Percentiles rank a stretch among this genome's conserved stretches.
phyloP scores from a whole-genome alignment of 768 basidiomycete genomes.

The Leccinellum albellum region DNA sequence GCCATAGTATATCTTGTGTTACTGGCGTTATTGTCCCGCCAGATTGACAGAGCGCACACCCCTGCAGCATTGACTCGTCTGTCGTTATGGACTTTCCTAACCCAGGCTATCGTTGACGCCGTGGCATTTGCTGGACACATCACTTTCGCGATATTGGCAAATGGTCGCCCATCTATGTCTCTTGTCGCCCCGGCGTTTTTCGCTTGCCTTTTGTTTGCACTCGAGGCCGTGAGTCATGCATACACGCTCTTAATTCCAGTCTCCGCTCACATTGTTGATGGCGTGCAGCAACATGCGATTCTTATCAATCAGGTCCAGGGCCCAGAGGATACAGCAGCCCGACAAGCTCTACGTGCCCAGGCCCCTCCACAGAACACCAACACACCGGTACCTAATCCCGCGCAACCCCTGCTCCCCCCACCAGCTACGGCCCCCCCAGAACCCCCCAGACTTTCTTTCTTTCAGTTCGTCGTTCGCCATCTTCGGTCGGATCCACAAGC shows the following conservation, averaged over 20 bases:
- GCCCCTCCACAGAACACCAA: constrained; percentile 5
- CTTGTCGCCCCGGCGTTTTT: constrained; percentile 83
- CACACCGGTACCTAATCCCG: constrained; percentile 1
- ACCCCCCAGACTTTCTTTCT: constrained; percentile 28
- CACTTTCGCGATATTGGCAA: constrained; percentile 81
- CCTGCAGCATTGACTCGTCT: constrained; percentile 76
- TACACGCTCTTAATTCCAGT: neutral
- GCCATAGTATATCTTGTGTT: constrained; percentile 63
- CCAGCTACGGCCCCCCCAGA: constrained; percentile 18
- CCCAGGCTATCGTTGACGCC: constrained; percentile 76
- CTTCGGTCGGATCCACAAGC: constrained; percentile 68
- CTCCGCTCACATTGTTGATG: neutral
- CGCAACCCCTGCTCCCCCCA: constrained; percentile 19
- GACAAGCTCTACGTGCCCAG: constrained; percentile 20
- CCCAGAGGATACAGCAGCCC: constrained; percentile 55
- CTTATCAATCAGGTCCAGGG: constrained; percentile 81
- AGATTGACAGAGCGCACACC: constrained; percentile 71
- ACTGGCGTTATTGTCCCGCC: constrained; percentile 65
- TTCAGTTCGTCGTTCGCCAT: constrained; percentile 54
- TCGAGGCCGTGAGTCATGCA: constrained; percentile 67
- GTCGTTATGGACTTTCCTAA: constrained; percentile 79
- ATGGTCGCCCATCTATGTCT: constrained; percentile 77
- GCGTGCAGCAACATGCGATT: constrained; percentile 72
- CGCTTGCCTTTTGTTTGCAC: constrained; percentile 72
- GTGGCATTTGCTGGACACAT: constrained; percentile 86